These are phyloP conservation scores for Podosphaera fusca DNA, from an alignment of 2,329 filamentous ascomycete genomes.

Conservation along the genomic window DNA sequence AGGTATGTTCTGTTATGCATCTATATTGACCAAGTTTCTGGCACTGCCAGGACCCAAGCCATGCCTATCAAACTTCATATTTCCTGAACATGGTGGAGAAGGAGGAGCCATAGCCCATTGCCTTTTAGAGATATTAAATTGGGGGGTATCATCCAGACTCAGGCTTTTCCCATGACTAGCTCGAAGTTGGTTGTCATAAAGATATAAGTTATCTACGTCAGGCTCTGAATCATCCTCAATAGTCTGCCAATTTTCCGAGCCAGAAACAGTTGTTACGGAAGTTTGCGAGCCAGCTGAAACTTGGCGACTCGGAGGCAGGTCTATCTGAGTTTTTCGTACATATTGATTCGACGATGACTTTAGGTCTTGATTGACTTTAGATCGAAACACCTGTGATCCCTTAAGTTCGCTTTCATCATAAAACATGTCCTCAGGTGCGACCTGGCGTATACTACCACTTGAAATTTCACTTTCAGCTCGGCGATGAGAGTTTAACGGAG, in stretches of 20 bases:
- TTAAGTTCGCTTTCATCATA: slow-evolving; percentile 31
- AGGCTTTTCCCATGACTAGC: slow-evolving; percentile 44
- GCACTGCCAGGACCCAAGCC: neutral
- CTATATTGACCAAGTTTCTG: neutral
- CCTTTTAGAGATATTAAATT: slow-evolving; percentile 27
- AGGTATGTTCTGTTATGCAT: neutral
- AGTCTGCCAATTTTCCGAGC: slow-evolving; percentile 94
- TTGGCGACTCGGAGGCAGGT: slow-evolving; percentile 28
- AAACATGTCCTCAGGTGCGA: slow-evolving; percentile 67
- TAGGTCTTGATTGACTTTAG: slow-evolving; percentile 19
- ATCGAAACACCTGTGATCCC: slow-evolving; percentile 16
- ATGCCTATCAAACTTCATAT: neutral
- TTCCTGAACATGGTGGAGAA: neutral
- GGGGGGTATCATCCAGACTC: slow-evolving; percentile 21
- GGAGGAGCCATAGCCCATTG: neutral
- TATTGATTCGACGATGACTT: slow-evolving; percentile 22
- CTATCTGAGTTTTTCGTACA: slow-evolving; percentile 15
- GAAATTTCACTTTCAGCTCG: slow-evolving; percentile 25
- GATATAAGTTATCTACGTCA: slow-evolving; percentile 54
- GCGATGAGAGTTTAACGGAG: slow-evolving; percentile 29
- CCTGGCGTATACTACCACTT: slow-evolving; percentile 31
- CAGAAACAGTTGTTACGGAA: slow-evolving; percentile 37
- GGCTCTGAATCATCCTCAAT: slow-evolving; percentile 69
- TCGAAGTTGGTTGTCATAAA: slow-evolving; percentile 67
- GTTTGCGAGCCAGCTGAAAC: slow-evolving; percentile 42